These are phyloP conservation scores for Fonsecaea nubica DNA, from an alignment of 2,329 filamentous ascomycete genomes.

Conservation along the genomic window DNA sequence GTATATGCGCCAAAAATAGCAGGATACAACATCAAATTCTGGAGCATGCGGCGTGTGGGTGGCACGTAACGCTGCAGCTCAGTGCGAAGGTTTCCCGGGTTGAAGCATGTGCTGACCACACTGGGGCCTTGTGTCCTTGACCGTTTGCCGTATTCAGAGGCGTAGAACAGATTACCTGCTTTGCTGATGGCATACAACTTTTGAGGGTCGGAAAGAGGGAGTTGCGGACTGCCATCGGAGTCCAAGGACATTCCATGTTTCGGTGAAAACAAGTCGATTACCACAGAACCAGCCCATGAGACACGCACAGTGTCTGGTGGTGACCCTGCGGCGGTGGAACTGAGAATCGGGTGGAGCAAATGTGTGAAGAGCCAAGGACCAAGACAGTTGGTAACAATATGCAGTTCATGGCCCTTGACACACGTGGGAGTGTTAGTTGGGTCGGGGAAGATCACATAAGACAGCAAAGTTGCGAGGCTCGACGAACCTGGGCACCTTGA, in stretches of 20 bases:
- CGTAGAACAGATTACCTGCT: conserved; percentile 26
- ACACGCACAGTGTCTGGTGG: conserved; percentile 42
- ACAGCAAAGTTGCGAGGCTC: background rate
- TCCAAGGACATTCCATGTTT: conserved; percentile 8
- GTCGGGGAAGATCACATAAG: conserved; percentile 37
- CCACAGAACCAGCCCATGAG: conserved; percentile 40
- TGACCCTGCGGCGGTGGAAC: conserved; percentile 38
- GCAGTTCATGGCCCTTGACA: conserved; percentile 45
- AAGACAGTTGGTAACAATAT: conserved; percentile 48
- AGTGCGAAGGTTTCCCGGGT: conserved; percentile 52
- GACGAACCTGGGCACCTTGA: conserved; percentile 35
- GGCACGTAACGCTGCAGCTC: conserved; percentile 44
- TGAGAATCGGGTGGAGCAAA: conserved; percentile 45
- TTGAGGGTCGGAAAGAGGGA: conserved; percentile 20
- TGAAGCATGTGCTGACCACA: conserved; percentile 47
- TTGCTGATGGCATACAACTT: conserved; percentile 28
- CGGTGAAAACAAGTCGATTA: conserved; percentile 20
- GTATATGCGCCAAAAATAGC: conserved; percentile 55
- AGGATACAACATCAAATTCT: conserved; percentile 37
- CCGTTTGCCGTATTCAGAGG: conserved; percentile 39
- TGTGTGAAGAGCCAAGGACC: conserved; percentile 49
- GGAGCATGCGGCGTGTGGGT: background rate
- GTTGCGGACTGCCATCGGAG: conserved; percentile 1
- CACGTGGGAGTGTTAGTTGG: conserved; percentile 31
- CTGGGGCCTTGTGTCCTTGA: conserved; percentile 38